Evolutionary conservation across 23 red algal genomes (phyloP).

Genomic region (Gracilariopsis chorda): DNA sequence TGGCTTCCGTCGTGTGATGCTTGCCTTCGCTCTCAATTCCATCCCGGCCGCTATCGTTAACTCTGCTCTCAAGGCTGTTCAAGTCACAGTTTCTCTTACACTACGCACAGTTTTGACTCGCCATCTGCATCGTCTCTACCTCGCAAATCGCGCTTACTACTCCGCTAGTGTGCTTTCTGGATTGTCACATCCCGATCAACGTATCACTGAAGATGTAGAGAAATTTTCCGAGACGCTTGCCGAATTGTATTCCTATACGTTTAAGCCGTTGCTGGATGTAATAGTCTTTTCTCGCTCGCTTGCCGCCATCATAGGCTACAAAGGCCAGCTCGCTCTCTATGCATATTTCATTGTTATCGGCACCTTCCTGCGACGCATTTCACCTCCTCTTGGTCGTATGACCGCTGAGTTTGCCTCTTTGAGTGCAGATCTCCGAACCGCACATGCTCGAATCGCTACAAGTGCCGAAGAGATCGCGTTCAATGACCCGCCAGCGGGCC

Average conservation of each 20-base stretch:
- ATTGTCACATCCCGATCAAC: slow-evolving; percentile 70
- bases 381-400: slow-evolving; percentile 79
- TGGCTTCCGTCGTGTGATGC: slow-evolving; percentile 42
- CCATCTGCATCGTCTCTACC: slow-evolving; percentile 52
- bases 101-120: slow-evolving; percentile 51
- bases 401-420: slow-evolving; percentile 61
- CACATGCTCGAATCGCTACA: slow-evolving; percentile 53
- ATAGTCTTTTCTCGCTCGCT: slow-evolving; percentile 71
- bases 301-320: slow-evolving; percentile 67
- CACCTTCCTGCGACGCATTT: slow-evolving; percentile 40
- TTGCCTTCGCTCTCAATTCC: slow-evolving; percentile 48
- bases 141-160: slow-evolving; percentile 75
- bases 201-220: slow-evolving; percentile 82
- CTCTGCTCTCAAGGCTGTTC: slow-evolving; percentile 69
- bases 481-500: slow-evolving; percentile 78
- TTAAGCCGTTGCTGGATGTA: slow-evolving; percentile 81
- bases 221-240: slow-evolving; percentile 79
- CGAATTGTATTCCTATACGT: slow-evolving; percentile 82
- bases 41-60: slow-evolving; percentile 74
- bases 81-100: slow-evolving; percentile 59
- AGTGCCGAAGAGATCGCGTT: slow-evolving; percentile 84
- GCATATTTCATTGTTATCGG: slow-evolving; percentile 64
- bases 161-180: slow-evolving; percentile 48
- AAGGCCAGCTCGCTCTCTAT: slow-evolving; percentile 72
- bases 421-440: slow-evolving; percentile 56